Evolutionary conservation across 179 eudicot species (phyloP).

Genomic region (Gypsophila paniculata): DNA sequence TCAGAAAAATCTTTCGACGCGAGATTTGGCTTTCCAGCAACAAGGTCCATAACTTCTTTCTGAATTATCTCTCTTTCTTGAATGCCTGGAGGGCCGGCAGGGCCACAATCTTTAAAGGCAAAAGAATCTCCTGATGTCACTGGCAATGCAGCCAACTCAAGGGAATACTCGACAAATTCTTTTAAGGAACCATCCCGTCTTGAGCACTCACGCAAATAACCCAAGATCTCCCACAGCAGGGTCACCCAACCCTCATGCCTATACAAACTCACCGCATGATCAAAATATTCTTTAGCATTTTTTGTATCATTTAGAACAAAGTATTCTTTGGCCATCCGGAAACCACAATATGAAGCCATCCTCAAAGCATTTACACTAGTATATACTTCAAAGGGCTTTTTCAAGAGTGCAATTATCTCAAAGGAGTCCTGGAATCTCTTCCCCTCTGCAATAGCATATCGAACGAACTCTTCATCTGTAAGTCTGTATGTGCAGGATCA

Average conservation of each 20-base stretch:
- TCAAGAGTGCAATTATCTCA: constrained; percentile 82
- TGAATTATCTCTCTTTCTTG: constrained; percentile 67
- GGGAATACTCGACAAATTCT: constrained; percentile 78
- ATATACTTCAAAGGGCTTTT: constrained; percentile 72
- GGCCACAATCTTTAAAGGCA: constrained; percentile 58
- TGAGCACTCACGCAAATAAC: constrained; percentile 89
- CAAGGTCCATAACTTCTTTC: constrained; percentile 60
- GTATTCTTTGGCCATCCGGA: constrained; percentile 83
- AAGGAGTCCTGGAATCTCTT: constrained; percentile 80
- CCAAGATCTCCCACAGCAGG: constrained; percentile 86
- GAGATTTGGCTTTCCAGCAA: constrained; percentile 46
- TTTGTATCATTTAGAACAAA: constrained; percentile 42
- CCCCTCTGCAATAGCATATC: constrained; percentile 68
- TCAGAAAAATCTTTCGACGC: constrained; percentile 28
- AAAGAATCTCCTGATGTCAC: constrained; percentile 39
- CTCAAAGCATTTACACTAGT: constrained; percentile 51
- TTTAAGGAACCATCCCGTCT: constrained; percentile 53
- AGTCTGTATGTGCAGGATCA: constrained; percentile 47
- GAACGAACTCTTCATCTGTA: constrained; percentile 77
- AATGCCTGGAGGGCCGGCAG: constrained; percentile 76
- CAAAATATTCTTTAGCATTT: constrained; percentile 61
- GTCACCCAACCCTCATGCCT: constrained; percentile 88
- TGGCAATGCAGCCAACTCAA: constrained; percentile 99
- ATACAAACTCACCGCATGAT: constrained; percentile 58
- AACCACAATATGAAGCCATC: constrained; percentile 74